Conservation (phyloP, 371 early-diverging fungal species). For the Mortierella sp. region DNA sequence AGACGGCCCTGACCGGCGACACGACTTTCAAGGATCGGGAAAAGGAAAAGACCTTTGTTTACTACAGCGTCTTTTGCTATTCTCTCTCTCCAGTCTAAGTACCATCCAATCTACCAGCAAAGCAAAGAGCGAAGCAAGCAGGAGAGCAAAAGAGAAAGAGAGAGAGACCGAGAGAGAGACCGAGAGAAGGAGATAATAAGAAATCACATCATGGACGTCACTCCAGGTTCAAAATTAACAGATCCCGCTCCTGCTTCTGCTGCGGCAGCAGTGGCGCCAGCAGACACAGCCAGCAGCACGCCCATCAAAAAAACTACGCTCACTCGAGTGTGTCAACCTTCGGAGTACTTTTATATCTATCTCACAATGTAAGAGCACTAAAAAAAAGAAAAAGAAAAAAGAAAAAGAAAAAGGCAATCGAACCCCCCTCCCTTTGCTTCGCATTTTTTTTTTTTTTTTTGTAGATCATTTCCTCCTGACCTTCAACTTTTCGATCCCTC, state of each 20-base stretch:
- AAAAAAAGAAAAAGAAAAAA: neutral
- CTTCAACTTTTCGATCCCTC: too few species aligned
- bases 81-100: too few species aligned
- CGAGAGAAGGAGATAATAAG: neutral
- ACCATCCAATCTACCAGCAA: too few species aligned
- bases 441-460: too few species aligned
- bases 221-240: neutral
- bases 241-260: too few species aligned
- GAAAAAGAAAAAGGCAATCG: constrained; percentile 4
- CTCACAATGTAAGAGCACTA: constrained; percentile 36
- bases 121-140: too few species aligned
- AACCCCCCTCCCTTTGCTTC: constrained; percentile 29
- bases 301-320: constrained; percentile 9
- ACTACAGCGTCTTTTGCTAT: neutral
- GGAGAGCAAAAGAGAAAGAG: too few species aligned
- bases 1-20: too few species aligned
- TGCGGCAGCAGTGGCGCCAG: neutral
- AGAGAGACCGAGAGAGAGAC: neutral
- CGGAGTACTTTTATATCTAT: constrained; percentile 44
- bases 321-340: constrained; percentile 33
- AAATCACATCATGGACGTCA: too few species aligned
- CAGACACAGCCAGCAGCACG: neutral
- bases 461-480: too few species aligned
- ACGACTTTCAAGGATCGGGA: too few species aligned
- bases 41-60: neutral